Evolutionary conservation across 352 stramenopile species (phyloP), one percentile per base, ranked within the genome.

Genomic region (Pythium rhizo-oryzae): DNA sequence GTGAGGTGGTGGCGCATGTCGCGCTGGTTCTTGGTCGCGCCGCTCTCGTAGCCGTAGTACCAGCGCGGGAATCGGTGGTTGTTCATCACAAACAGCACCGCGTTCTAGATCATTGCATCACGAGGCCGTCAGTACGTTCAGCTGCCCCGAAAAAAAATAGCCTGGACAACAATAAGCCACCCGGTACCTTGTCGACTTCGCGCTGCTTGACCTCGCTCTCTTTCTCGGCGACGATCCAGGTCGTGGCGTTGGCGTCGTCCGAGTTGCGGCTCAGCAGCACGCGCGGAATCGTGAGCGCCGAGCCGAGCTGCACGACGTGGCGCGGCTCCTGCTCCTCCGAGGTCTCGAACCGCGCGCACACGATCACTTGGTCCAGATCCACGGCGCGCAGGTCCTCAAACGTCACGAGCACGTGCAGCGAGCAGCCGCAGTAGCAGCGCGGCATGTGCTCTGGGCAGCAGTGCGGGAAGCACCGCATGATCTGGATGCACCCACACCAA

Each of bases 31-130:
- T 78, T 71, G 9, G 75, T 87, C 24, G 78, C 61, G 49, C 75
- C 81, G 37, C 77, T 84, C 54, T 83, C 71, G 62, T 84, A 87
- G 49, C 67, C 77, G 65, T 87, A 87, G 44, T 79, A 71, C 79
- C 79, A 87, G 44, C 77, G 80, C 21, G 77, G 77, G 50, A 80
- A 84, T 19, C 70, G 75, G 30, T 82, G 71, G 33, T 87, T 84
- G 70, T 87, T 87, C 28, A 87, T 65, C 44, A 83, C 72, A 54
- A 67, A 87, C 37, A 83, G 21, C 1, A 77, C 33, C 11, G 65
- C 61, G 37, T 82, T 83, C 75, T 87, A 25, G n/a, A n/a, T n/a
- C n/a, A 24, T 4, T 12, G 12, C 12, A 46, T 13, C 39, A 46
- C 16, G n/a, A 33, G 30, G 54, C 11, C 9, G 46, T n/a, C n/a